Percentiles rank a stretch among this genome's conserved stretches.
These are phyloP conservation scores for Entomortierella lignicola DNA, from an alignment of 192 early-diverging fungal species.

Conservation along the genomic window DNA sequence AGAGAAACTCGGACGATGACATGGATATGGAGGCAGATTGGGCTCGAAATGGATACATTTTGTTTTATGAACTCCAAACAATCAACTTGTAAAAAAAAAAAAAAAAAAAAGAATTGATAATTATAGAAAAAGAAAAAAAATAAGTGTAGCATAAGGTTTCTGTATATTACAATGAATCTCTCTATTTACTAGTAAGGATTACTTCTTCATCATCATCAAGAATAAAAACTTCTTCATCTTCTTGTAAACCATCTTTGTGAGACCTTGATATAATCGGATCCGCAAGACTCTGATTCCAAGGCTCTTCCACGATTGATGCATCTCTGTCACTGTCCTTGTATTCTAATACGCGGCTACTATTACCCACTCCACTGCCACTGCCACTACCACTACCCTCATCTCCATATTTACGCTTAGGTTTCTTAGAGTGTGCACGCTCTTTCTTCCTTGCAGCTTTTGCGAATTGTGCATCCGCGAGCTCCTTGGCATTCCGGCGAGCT, in stretches of 20 bases:
- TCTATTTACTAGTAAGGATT: background rate
- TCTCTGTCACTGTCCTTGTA: background rate
- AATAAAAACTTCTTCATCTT: slow-evolving; percentile 25
- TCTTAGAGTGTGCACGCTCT: slow-evolving; percentile 3
- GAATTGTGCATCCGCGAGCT: slow-evolving; percentile 19
- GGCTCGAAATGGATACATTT: slow-evolving; percentile 67
- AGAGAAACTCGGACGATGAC: slow-evolving; percentile 23
- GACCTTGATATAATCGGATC: background rate
- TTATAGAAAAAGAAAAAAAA: slow-evolving; percentile 1
- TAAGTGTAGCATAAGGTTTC: background rate
- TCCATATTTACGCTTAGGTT: background rate
- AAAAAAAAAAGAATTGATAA: slow-evolving; percentile 1
- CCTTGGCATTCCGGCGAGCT: slow-evolving; percentile 21
- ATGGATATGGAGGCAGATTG: slow-evolving; percentile 53
- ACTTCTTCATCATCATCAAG: slow-evolving; percentile 29
- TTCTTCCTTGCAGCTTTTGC: slow-evolving; percentile 13
- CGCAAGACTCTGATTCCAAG: slow-evolving; percentile 27
- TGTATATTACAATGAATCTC: slow-evolving; percentile 1
- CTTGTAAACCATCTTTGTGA: background rate
- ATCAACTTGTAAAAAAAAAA: slow-evolving; percentile 1
- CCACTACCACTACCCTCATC: background rate
- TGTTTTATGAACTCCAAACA: slow-evolving; percentile 73
- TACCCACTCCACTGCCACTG: background rate
- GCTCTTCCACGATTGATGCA: background rate
- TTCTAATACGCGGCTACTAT: background rate